phyloP scores from a whole-genome alignment of 2,329 filamentous ascomycete species.

The Lasiodiplodia sp. region DNA sequence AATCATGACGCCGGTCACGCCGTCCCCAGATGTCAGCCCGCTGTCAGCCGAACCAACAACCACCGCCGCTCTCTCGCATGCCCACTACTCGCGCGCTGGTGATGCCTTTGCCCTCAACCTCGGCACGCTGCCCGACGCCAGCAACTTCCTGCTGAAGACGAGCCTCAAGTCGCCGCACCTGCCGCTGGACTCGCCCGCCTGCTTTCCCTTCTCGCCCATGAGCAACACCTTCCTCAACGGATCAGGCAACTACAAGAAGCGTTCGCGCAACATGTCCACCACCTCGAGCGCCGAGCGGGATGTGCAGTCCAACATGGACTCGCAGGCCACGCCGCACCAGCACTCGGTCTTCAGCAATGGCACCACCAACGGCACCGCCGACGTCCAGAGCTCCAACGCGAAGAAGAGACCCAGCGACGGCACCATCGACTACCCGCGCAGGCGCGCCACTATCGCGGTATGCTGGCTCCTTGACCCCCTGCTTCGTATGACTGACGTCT shows the following conservation, averaged over 20 bases:
- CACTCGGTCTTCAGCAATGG: conserved; percentile 35
- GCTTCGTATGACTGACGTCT: conserved; percentile 37
- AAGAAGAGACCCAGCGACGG: conserved; percentile 51
- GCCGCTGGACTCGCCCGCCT: conserved; percentile 45
- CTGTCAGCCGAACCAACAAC: conserved; percentile 46
- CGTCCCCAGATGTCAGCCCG: conserved; percentile 52
- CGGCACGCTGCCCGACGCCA: conserved; percentile 46
- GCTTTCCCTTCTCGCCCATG: conserved; percentile 38
- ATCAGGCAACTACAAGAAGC: conserved; percentile 37
- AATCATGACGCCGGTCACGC: conserved; percentile 51
- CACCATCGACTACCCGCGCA: conserved; percentile 52
- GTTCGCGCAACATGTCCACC: conserved; percentile 53
- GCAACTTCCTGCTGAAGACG: conserved; percentile 48
- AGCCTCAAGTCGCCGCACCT: conserved; percentile 48
- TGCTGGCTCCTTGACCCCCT: neutral
- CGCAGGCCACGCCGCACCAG: neutral
- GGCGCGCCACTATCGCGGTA: conserved; percentile 52
- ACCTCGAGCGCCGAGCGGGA: conserved; percentile 51
- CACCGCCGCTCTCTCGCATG: conserved; percentile 36
- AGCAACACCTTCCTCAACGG: conserved; percentile 38
- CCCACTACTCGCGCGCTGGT: conserved; percentile 41
- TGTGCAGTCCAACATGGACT: conserved; percentile 36
- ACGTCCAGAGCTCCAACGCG: conserved; percentile 42
- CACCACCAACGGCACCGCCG: conserved; percentile 40
- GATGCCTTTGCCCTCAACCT: conserved; percentile 52